These are phyloP conservation scores for Orbilia quercus DNA, from an alignment of 2,329 filamentous ascomycete species.

Conservation along the genomic window DNA sequence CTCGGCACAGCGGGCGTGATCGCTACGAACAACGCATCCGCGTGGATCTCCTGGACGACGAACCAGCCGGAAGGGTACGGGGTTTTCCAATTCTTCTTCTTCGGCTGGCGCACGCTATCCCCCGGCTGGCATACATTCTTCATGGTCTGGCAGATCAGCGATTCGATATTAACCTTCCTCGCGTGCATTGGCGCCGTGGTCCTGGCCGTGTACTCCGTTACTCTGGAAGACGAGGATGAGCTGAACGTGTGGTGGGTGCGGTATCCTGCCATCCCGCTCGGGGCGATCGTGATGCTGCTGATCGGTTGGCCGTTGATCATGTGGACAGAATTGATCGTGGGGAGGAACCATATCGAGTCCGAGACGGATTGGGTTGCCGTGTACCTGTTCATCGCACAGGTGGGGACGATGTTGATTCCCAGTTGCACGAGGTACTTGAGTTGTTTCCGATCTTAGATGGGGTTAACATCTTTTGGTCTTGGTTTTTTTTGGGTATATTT, in stretches of 20 bases:
- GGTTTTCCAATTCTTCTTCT: constrained; percentile 43
- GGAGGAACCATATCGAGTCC: constrained; percentile 27
- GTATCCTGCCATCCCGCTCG: background rate
- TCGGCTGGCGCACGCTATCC: constrained; percentile 13
- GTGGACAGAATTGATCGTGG: constrained; percentile 27
- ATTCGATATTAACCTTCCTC: background rate
- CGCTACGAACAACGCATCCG: constrained; percentile 31
- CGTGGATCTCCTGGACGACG: constrained; percentile 38
- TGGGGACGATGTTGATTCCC: constrained; percentile 29
- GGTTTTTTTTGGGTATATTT: constrained; percentile 3
- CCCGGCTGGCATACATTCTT: constrained; percentile 13
- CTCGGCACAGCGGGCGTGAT: constrained; percentile 38
- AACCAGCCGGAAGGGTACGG: constrained; percentile 34
- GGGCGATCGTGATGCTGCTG: background rate
- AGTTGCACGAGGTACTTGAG: constrained; percentile 32
- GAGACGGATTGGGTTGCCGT: constrained; percentile 29
- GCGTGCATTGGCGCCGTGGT: background rate
- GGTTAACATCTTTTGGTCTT: background rate
- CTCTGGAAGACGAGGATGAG: background rate
- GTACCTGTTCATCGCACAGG: constrained; percentile 27
- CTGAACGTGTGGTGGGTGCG: background rate
- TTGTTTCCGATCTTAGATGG: background rate
- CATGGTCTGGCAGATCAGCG: background rate
- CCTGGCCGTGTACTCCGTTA: too few relatives aligned
- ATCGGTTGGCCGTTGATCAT: constrained; percentile 20